A percentile compares a stretch with the other conserved stretches of the same genome.
phyloP scores from a whole-genome alignment of 78 protist species.

The Protostelium mycophagum region DNA sequence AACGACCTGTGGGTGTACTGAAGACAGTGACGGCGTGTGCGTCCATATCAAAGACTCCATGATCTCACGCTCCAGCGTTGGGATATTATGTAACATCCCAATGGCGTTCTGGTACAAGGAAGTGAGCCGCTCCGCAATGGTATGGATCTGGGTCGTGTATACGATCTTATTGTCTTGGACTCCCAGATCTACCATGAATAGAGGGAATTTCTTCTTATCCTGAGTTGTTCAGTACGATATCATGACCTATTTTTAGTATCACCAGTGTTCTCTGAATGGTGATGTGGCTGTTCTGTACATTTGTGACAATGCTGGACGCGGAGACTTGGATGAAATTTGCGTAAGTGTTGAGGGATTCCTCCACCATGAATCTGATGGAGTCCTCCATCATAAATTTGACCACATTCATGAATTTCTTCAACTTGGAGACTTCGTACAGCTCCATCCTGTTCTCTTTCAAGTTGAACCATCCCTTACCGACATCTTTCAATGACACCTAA shows the following conservation, averaged over 20 bases:
- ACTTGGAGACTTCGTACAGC: slow-evolving; percentile 73
- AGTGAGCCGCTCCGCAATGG: slow-evolving; percentile 32
- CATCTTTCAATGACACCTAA: slow-evolving; percentile 9
- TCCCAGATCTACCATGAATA: slow-evolving; percentile 60
- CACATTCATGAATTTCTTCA: slow-evolving; percentile 45
- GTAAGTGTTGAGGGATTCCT: slow-evolving; percentile 21
- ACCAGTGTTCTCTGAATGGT: background rate
- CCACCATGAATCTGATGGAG: slow-evolving; percentile 54
- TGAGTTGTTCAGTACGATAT: background rate
- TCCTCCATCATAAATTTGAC: slow-evolving; percentile 76
- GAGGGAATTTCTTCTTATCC: slow-evolving; percentile 12
- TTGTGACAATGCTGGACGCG: background rate
- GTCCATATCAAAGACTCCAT: slow-evolving; percentile 68
- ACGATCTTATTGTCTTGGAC: slow-evolving; percentile 12
- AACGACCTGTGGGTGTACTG: background rate
- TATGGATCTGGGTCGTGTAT: background rate
- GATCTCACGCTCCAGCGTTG: slow-evolving; percentile 63
- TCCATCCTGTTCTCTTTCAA: slow-evolving; percentile 41
- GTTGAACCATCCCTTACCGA: slow-evolving; percentile 89
- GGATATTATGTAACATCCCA: slow-evolving; percentile 12
- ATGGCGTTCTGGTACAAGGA: background rate
- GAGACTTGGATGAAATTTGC: slow-evolving; percentile 19
- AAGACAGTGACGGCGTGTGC: slow-evolving; percentile 12
- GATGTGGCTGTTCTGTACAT: background rate
- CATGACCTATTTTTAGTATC: background rate